Evolutionary conservation across 1,284 basidiomycete species (phyloP), one percentile per base, ranked within the genome.

Genomic region (Puccinia coronata): DNA sequence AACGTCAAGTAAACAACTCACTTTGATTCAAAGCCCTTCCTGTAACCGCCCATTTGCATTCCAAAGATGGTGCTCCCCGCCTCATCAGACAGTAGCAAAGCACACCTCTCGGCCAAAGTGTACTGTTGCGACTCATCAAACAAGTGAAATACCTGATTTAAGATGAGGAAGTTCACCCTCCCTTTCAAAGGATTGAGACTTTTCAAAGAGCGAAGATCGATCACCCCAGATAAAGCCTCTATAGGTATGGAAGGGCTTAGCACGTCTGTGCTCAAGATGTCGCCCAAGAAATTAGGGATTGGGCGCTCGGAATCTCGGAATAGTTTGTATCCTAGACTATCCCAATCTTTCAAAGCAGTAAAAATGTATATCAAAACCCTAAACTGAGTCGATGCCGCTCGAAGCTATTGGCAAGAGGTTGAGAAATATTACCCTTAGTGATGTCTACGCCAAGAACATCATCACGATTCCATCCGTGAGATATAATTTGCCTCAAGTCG

Each of bases 161-260:
- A 28, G 36, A 39, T 41, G 6, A 75, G 41, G 41, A 75, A 75
- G 23, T 39, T 59, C n/a, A 31, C 55, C 11, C 72, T 20, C 11
- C 72, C 41, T 75, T 75, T 75, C 72, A 75, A 61, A 28, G 25
- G 25, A 75, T 61, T 61, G 1, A 75, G 53, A 75, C 23, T 39
- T 61, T 75, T 59, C 43, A 75, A 75, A 16, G 72, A 57, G 12
- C 34, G 43, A n/a, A 75, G 55, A 53, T 75, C 55, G 43, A 75
- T 41, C 31, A 23, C 31, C 39, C 14, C 20, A 28, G n/a, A 20
- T n/a, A 20, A 41, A 9, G 41, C 43, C 25, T 61, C 72, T 2
- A 47, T 16, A 43, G 72, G 25, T 16, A 23, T 57, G n/a, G 72
- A 47, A n/a, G 4, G 20, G 41, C 41, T 55, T 20, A 75, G 47